These are phyloP conservation scores for Coix lacrymajobi DNA, from an alignment of 176 grass and related monocot genomes.

Conservation along the genomic window DNA sequence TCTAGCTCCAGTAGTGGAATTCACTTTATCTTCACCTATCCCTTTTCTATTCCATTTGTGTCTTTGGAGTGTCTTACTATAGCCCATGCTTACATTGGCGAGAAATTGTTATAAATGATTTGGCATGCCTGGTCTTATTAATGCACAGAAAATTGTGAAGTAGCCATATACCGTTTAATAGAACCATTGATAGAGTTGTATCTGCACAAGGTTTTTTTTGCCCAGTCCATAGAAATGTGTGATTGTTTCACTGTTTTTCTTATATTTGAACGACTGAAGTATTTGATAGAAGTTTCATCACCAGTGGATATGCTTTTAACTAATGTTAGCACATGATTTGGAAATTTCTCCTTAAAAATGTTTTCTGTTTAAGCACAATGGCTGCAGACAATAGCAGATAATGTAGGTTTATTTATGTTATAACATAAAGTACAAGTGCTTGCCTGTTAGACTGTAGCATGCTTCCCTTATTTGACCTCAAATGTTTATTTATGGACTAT, in stretches of 20 bases:
- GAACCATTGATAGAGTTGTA: background rate
- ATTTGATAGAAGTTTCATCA: slow-evolving; percentile 1
- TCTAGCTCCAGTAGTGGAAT: background rate
- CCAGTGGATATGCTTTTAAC: background rate
- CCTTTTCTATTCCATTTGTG: background rate
- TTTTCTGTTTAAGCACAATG: background rate
- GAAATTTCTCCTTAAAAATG: background rate
- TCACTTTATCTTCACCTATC: background rate
- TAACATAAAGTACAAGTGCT: background rate
- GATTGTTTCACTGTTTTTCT: background rate
- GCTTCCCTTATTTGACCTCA: background rate
- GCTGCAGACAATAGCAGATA: background rate
- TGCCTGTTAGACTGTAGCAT: background rate
- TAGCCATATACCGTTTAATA: background rate
- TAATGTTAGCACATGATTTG: slow-evolving; percentile 7
- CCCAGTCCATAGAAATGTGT: background rate
- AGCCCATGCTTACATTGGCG: background rate
- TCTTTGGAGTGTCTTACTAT: background rate
- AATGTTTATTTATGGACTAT: background rate
- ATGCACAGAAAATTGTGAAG: background rate
- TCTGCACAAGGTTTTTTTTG: slow-evolving; percentile 2
- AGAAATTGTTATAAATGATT: background rate
- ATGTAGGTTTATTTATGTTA: background rate
- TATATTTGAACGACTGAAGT: background rate
- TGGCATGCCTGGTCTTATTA: background rate